A percentile compares a stretch with the other conserved stretches of the same genome.
phyloP scores from a whole-genome alignment of 441 rosid species.

The Gossypium aridum region DNA sequence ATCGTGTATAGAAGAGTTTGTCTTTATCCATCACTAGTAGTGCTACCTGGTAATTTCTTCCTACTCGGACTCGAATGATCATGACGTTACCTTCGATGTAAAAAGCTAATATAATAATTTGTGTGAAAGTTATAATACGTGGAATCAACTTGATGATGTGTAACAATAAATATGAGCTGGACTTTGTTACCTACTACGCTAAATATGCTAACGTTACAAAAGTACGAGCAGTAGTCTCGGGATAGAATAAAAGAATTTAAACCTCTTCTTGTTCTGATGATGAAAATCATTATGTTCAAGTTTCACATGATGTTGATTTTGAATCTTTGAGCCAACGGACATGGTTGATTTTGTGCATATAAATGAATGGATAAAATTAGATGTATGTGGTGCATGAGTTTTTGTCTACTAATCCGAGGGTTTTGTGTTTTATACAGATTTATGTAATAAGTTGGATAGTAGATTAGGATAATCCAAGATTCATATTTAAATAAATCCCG shows the following conservation, averaged over 20 bases:
- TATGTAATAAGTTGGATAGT: not conserved
- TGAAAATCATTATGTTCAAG: not conserved
- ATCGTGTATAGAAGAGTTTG: not conserved
- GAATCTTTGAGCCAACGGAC: not conserved
- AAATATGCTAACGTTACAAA: not conserved
- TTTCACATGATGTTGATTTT: not conserved
- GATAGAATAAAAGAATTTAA: not conserved
- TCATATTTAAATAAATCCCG: not conserved
- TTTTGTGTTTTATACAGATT: not conserved
- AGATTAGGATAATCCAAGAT: not conserved
- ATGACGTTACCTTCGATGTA: not conserved
- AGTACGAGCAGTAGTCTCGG: not conserved
- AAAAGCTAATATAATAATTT: not conserved
- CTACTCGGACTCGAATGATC: not conserved
- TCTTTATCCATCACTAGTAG: not conserved
- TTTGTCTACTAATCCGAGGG: not conserved
- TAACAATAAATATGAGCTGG: not conserved
- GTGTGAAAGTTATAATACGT: not conserved
- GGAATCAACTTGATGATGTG: conserved; percentile 1
- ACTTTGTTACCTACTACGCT: not conserved
- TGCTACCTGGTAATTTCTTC: conserved; percentile 6
- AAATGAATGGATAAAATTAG: not conserved
- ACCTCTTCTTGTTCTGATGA: not conserved
- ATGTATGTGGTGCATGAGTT: not conserved
- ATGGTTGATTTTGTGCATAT: not conserved